phyloP scores from a whole-genome alignment of 2,329 filamentous ascomycete genomes.

The Talaromyces pinophilus region DNA sequence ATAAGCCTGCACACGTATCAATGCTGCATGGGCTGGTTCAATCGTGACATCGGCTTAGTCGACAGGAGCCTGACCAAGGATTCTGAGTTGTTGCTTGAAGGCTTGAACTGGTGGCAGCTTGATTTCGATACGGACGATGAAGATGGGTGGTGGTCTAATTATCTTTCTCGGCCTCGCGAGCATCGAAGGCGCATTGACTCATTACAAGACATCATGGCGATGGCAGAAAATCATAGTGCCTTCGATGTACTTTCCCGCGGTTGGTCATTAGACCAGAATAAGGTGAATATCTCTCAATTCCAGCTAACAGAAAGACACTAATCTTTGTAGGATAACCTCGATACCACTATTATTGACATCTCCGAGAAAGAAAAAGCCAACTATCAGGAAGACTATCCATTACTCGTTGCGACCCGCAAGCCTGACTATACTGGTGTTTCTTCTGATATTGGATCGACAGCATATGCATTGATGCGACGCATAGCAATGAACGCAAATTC shows the following conservation, averaged over 20 bases:
- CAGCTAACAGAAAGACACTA: neutral
- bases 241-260: constrained; percentile 39
- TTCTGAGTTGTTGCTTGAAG: constrained; percentile 64
- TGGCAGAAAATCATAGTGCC: constrained; percentile 39
- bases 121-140: constrained; percentile 51
- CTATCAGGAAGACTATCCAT: constrained; percentile 55
- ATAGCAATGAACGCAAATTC: constrained; percentile 26
- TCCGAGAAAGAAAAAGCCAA: constrained; percentile 55
- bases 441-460: constrained; percentile 38
- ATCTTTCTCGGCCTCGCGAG: constrained; percentile 28
- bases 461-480: constrained; percentile 34
- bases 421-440: constrained; percentile 48
- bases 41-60: constrained; percentile 58
- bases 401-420: constrained; percentile 55
- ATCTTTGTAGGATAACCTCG: constrained; percentile 54
- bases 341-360: constrained; percentile 64
- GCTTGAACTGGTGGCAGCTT: constrained; percentile 68
- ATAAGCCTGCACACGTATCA: constrained; percentile 79
- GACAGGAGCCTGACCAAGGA: constrained; percentile 51
- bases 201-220: constrained; percentile 33
- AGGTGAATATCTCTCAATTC: constrained; percentile 30
- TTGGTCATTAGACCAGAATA: constrained; percentile 31
- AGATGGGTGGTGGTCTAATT: constrained; percentile 54
- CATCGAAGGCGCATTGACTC: constrained; percentile 27
- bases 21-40: constrained; percentile 74